Conservation (phyloP, 202 grass and related monocot genomes). For the Zizania palustris region DNA sequence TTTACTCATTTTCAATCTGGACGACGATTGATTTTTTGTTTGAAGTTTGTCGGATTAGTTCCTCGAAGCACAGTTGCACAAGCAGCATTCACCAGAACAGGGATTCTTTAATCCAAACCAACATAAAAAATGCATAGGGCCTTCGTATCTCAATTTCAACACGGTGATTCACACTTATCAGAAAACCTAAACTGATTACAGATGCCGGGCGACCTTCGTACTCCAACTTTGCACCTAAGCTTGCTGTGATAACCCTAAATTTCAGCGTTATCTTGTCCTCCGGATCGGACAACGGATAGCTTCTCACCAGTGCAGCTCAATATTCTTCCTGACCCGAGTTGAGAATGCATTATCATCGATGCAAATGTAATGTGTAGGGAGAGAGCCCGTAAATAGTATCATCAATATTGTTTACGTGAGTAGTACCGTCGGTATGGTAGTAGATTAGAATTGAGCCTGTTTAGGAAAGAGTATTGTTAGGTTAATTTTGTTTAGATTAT, state of each 20-base stretch:
- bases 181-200: slow-evolving; percentile 33
- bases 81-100: neutral
- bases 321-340: slow-evolving; percentile 65
- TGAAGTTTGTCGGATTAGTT: neutral
- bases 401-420: too few relatives aligned
- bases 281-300: slow-evolving; percentile 66
- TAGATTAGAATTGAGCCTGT: too few relatives aligned
- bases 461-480: too few relatives aligned
- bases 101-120: neutral
- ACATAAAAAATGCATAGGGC: neutral
- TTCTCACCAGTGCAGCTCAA: slow-evolving; percentile 57
- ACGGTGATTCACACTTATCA: neutral
- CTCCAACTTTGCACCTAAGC: slow-evolving; percentile 63
- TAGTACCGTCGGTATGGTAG: too few relatives aligned
- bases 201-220: slow-evolving; percentile 65
- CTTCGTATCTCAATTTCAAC: neutral
- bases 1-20: too few relatives aligned
- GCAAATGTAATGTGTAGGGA: too few relatives aligned
- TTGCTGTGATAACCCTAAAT: slow-evolving; percentile 73
- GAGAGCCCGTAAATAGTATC: too few relatives aligned
- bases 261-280: slow-evolving; percentile 82
- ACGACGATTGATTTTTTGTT: too few relatives aligned
- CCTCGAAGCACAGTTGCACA: neutral
- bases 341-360: slow-evolving; percentile 62
- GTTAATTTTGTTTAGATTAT: too few relatives aligned